Evolutionary conservation across 2,329 filamentous ascomycete genomes (phyloP).

Genomic region (Trichoderma koningii): DNA sequence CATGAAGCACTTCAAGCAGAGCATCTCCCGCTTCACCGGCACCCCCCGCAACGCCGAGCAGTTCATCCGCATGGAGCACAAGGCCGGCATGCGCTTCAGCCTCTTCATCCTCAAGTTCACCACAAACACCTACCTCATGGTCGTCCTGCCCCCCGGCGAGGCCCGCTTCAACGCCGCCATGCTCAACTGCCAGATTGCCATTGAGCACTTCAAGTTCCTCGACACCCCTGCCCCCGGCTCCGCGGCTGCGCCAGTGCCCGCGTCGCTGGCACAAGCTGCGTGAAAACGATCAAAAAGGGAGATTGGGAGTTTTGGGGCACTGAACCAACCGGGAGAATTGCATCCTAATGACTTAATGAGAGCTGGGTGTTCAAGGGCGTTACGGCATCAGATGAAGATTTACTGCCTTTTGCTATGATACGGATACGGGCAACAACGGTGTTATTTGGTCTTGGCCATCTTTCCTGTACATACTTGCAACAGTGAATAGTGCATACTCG

Average conservation of each 20-base stretch:
- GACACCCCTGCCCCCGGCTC: slow-evolving; percentile 49
- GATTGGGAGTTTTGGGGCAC: background rate
- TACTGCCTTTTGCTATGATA: slow-evolving; percentile 7
- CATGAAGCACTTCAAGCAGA: slow-evolving; percentile 97
- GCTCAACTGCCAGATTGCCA: slow-evolving; percentile 84
- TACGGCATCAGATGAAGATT: background rate
- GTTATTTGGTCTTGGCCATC: background rate
- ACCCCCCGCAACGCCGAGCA: slow-evolving; percentile 80
- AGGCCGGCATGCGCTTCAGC: slow-evolving; percentile 76
- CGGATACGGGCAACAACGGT: background rate
- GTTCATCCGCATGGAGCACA: slow-evolving; percentile 79
- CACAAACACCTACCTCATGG: slow-evolving; percentile 95
- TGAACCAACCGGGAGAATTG: background rate
- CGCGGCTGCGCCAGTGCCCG: background rate
- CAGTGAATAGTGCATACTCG: background rate
- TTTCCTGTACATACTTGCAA: slow-evolving; percentile 17
- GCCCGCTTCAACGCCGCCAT: slow-evolving; percentile 88
- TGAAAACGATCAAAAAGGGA: background rate
- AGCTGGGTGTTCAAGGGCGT: slow-evolving; percentile 5
- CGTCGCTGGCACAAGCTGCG: background rate
- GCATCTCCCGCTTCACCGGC: slow-evolving; percentile 71
- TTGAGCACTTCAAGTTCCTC: slow-evolving; percentile 74
- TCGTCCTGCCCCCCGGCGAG: slow-evolving; percentile 87
- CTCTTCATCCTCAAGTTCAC: slow-evolving; percentile 95
- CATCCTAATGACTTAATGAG: slow-evolving; percentile 13